Percentiles rank a stretch among this genome's conserved stretches.
Evolutionary conservation across 1,284 basidiomycete genomes (phyloP).

Genomic region (Apiotrichum siamense): DNA sequence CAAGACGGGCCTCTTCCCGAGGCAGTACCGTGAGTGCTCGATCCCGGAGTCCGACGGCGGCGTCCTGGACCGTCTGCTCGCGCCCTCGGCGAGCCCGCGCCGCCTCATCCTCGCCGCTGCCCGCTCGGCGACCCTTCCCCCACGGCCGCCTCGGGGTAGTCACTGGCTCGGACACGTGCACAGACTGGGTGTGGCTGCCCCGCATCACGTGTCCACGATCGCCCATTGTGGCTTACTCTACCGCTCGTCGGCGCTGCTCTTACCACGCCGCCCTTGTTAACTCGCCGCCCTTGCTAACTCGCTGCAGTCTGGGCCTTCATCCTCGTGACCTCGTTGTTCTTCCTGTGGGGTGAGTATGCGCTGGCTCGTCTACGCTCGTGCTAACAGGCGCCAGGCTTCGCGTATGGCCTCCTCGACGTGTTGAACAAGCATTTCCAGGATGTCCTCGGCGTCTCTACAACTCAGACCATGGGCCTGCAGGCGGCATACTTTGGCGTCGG

Average conservation of each 20-base stretch:
- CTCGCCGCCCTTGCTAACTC: background rate
- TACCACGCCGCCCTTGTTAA: too few relatives aligned
- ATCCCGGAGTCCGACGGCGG: background rate
- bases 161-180: too few relatives aligned
- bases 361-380: too few relatives aligned
- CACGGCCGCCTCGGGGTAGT: too few relatives aligned
- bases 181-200: too few relatives aligned
- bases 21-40: constrained; percentile 8
- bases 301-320: constrained; percentile 55
- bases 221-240: background rate
- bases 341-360: too few relatives aligned
- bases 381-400: constrained; percentile 57
- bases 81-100: background rate
- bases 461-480: constrained; percentile 76
- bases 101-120: background rate
- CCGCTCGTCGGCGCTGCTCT: too few relatives aligned
- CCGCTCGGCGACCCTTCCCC: too few relatives aligned
- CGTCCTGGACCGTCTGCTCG: too few relatives aligned
- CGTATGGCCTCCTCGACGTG: constrained; percentile 69
- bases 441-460: constrained; percentile 66
- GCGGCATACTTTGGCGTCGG: constrained; percentile 68
- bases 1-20: constrained; percentile 13
- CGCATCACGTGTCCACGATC: too few relatives aligned
- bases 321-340: constrained; percentile 58
- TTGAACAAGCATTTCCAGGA: constrained; percentile 76